Evolutionary conservation across 768 basidiomycete genomes (phyloP), one percentile per base, ranked within the genome.

Genomic region (Mycena alexandri): DNA sequence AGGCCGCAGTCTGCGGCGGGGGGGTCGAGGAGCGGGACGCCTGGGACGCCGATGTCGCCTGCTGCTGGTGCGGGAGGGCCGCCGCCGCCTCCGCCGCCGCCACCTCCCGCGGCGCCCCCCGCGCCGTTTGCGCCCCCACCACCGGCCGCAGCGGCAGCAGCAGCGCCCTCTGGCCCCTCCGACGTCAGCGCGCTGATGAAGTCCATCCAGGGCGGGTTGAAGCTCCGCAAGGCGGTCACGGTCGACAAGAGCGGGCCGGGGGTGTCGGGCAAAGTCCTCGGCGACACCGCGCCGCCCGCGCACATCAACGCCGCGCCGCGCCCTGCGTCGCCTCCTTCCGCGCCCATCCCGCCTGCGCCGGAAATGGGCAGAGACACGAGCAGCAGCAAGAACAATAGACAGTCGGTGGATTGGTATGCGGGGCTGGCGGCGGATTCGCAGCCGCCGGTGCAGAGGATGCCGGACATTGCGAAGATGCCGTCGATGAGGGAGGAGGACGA

Each of bases 361-460:
- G 66, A 76, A 6, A 78, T 78, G 77, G 59, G 65, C 4, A 29
- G 29, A 6, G 29, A 29, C 29, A 75, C 70, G 52, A 1, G 34
- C 9, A 74, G 84, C 38, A 84, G 79, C 61, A 87, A 91, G 72
- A 85, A 79, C 61, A 87, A 92, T 73, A 83, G 90, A 65, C 92
- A 95, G 77, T 92, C 90, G 9, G 91, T 97, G 5, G 96, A 95
- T 73, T 99, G 96, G 96, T 95, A 94, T 75, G 87, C 90, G 56
- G 92, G 91, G 36, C 84, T 97, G 14, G 95, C 96, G 14, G 92
- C 91, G 43, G 90, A 97, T 80, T 80, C 81, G 42, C 85, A 83
- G 41, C 74, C 75, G 33, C 64, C 69, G 38, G 38, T 38, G 38
- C 38, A 38, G 38, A 10, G 38, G 38, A 38, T 38, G 46, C 72